These are phyloP conservation scores for Rhexocercosporidium sp. DNA, from an alignment of 2,329 filamentous ascomycete species.

Conservation along the genomic window DNA sequence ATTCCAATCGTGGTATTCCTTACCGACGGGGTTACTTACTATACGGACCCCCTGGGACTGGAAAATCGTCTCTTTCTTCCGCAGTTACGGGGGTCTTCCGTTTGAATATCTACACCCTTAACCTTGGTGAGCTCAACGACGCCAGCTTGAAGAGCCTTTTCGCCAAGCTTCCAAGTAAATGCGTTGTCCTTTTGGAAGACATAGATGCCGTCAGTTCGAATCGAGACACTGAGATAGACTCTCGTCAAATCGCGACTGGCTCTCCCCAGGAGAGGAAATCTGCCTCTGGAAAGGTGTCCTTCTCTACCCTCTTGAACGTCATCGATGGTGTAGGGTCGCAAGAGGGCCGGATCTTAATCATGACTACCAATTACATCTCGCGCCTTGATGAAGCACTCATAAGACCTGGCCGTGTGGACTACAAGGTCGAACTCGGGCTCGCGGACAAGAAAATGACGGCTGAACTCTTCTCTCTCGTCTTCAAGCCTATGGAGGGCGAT, in stretches of 20 bases:
- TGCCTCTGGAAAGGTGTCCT: conserved; percentile 47
- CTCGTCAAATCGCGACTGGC: conserved; percentile 19
- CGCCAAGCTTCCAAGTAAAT: conserved; percentile 64
- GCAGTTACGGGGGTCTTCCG: conserved; percentile 39
- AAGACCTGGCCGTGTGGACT: conserved; percentile 86
- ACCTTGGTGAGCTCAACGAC: background rate
- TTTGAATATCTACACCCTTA: background rate
- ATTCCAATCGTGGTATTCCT: background rate
- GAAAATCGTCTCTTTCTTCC: conserved; percentile 74
- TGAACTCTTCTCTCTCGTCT: background rate
- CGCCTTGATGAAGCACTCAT: conserved; percentile 83
- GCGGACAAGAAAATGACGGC: background rate
- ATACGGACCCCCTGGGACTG: conserved; percentile 77
- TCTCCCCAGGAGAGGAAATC: conserved; percentile 16
- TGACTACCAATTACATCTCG: conserved; percentile 81
- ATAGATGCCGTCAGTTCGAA: conserved; percentile 54
- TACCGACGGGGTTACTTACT: conserved; percentile 73
- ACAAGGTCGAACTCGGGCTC: conserved; percentile 86
- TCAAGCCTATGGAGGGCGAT: background rate
- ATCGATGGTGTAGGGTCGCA: conserved; percentile 70
- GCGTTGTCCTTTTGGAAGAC: conserved; percentile 75
- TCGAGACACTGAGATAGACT: conserved; percentile 13
- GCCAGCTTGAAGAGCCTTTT: conserved; percentile 60
- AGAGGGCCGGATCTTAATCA: conserved; percentile 56
- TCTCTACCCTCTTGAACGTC: conserved; percentile 68